Percentiles rank a stretch among this genome's conserved stretches.
Evolutionary conservation across 495 filamentous ascomycete species (phyloP).

Genomic region (Tuber melanosporum): DNA sequence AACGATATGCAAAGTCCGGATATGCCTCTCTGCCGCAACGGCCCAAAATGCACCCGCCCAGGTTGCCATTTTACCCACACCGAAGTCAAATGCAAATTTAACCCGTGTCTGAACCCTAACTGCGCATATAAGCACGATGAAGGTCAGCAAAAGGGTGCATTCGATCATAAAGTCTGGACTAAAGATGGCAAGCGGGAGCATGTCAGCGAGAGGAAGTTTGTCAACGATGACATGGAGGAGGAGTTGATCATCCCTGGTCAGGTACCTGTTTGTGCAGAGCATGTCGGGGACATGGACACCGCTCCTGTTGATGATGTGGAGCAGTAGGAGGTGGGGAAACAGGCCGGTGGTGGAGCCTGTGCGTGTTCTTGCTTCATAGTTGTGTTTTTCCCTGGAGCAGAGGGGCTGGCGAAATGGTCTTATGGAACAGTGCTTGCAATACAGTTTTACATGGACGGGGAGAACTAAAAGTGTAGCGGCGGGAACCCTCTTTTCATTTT

Average conservation of each 20-base stretch:
- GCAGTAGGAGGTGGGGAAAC: conserved; percentile 5
- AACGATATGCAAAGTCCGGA: conserved; percentile 45
- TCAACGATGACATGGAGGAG: conserved; percentile 56
- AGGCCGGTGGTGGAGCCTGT: not conserved
- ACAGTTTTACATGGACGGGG: not conserved
- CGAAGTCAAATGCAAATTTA: conserved; percentile 80
- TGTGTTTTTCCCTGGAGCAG: not conserved
- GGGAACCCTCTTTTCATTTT: not conserved
- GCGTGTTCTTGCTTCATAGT: not conserved
- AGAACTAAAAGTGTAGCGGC: conserved; percentile 1
- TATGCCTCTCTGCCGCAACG: conserved; percentile 83
- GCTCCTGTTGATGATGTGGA: conserved; percentile 30
- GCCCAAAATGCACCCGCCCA: conserved; percentile 75
- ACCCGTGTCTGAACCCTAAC: conserved; percentile 74
- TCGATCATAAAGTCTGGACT: conserved; percentile 87
- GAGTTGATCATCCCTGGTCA: conserved; percentile 70
- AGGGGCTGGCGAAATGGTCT: not conserved
- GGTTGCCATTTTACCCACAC: conserved; percentile 86
- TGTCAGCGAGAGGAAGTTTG: conserved; percentile 89
- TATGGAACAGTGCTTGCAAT: not conserved
- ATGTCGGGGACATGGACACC: conserved; percentile 38
- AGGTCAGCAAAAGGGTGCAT: conserved; percentile 70
- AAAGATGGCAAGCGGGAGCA: conserved; percentile 56
- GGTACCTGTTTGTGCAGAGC: conserved; percentile 26
- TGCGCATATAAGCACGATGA: conserved; percentile 90